Evolutionary conservation across 78 protist genomes (phyloP), one percentile per base, ranked within the genome.

Genomic region (Tieghemostelium lacteum): DNA sequence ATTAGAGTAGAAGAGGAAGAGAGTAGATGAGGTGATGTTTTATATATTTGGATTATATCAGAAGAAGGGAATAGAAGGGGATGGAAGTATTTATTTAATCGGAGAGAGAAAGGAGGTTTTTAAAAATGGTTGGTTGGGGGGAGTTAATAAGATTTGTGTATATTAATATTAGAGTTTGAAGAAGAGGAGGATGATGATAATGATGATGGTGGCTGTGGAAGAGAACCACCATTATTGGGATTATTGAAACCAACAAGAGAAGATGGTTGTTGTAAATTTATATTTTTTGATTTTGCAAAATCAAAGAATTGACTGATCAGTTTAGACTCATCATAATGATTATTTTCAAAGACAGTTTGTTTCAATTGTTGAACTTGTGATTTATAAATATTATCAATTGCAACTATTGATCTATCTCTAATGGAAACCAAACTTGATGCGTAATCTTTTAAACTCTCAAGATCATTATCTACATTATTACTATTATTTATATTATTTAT

Each of bases 361-460:
- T 45, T 45, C n/a, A 45, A 14, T 45, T 6, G 52, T n/a, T n/a
- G n/a, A n/a, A n/a, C n/a, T 45, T 45, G 6, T 6, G 52, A 45
- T 45, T 45, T 45, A 10, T 45, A 45, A 45, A 14, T 6, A 45
- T 45, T 10, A 14, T 45, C 52, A 45, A 45, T 14, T 45, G 6
- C 52, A 14, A 14, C 10, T 14, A 45, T 22, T 3, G 8, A 1
- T 33, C 54, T 62, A 72, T 80, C 88, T 33, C 65, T 28, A 40
- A 80, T 80, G 16, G 45, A 34, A 45, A 80, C 67, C 26, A 80
- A 57, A 36, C 88, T 80, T 1, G 88, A 67, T 16, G 88, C 88
- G 45, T 67, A 80, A 10, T 69, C 40, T 16, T 55, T 33, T 29
- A 69, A n/a, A 69, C 34, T 42, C 37, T 69, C 75, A 39, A 24